Conservation (phyloP, 2,329 filamentous ascomycete species). For the Talaromyces sp. region DNA sequence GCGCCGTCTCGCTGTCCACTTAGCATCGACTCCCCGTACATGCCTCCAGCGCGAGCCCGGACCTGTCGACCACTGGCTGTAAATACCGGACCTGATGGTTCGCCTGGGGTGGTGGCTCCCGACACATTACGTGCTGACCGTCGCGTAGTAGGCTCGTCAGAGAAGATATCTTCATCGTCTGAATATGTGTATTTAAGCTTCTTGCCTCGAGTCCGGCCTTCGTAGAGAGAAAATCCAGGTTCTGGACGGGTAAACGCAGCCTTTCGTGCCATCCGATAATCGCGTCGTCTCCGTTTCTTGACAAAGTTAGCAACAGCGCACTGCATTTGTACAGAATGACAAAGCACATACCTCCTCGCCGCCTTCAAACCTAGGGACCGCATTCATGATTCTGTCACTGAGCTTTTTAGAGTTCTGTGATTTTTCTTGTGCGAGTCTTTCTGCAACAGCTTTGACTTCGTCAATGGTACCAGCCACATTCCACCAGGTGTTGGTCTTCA, state of each 20-base stretch:
- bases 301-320: background rate
- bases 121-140: conserved; percentile 61
- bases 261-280: conserved; percentile 81
- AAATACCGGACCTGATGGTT: conserved; percentile 58
- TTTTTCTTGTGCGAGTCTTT: conserved; percentile 74
- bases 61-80: conserved; percentile 88
- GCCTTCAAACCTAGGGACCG: conserved; percentile 84
- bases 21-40: conserved; percentile 52
- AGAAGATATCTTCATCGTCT: conserved; percentile 72
- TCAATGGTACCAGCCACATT: conserved; percentile 88
- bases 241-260: conserved; percentile 84
- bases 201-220: conserved; percentile 93
- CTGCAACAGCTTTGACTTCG: conserved; percentile 69
- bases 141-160: conserved; percentile 61
- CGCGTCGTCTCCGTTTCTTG: conserved; percentile 85
- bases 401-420: conserved; percentile 75
- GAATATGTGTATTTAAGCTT: conserved; percentile 95
- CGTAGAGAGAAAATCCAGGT: conserved; percentile 86
- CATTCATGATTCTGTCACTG: conserved; percentile 69
- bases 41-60: conserved; percentile 47
- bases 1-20: conserved; percentile 48
- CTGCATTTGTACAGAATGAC: background rate
- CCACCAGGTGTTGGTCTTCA: conserved; percentile 79
- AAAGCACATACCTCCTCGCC: conserved; percentile 69
- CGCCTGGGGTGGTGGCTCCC: conserved; percentile 66